Percentiles rank a stretch among this genome's conserved stretches.
Evolutionary conservation across 78 protist species (phyloP).

Genomic region (Polysphondylium violaceum): DNA sequence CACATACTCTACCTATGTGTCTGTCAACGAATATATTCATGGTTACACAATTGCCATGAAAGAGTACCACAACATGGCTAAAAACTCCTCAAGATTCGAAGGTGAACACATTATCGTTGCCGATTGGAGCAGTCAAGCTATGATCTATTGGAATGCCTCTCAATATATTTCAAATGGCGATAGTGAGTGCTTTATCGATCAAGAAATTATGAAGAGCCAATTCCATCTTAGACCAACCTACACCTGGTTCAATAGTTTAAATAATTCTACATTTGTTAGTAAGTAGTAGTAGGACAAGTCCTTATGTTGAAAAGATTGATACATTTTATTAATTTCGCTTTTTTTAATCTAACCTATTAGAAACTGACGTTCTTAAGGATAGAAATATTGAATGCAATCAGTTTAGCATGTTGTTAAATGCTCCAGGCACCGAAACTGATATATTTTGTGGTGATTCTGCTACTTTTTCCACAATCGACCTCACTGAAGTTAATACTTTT

Average conservation of each 20-base stretch:
- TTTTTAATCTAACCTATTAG: too few species aligned
- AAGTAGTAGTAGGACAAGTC: background rate
- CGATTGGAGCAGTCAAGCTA: background rate
- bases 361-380: too few species aligned
- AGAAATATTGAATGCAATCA: too few species aligned
- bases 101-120: background rate
- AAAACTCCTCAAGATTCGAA: background rate
- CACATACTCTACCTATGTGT: background rate
- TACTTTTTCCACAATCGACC: too few species aligned
- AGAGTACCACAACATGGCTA: background rate
- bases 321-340: background rate
- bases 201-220: background rate
- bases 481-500: too few species aligned
- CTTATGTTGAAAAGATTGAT: background rate
- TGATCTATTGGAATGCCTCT: background rate
- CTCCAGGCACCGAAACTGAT: too few species aligned
- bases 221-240: background rate
- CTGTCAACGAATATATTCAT: background rate
- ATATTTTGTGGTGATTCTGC: too few species aligned
- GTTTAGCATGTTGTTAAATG: too few species aligned
- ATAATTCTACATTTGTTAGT: background rate
- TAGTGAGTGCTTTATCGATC: background rate
- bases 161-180: background rate
- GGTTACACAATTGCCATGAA: background rate
- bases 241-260: background rate